These are phyloP conservation scores for Massariosphaeria phaeospora DNA, from an alignment of 495 filamentous ascomycete genomes.

Conservation along the genomic window DNA sequence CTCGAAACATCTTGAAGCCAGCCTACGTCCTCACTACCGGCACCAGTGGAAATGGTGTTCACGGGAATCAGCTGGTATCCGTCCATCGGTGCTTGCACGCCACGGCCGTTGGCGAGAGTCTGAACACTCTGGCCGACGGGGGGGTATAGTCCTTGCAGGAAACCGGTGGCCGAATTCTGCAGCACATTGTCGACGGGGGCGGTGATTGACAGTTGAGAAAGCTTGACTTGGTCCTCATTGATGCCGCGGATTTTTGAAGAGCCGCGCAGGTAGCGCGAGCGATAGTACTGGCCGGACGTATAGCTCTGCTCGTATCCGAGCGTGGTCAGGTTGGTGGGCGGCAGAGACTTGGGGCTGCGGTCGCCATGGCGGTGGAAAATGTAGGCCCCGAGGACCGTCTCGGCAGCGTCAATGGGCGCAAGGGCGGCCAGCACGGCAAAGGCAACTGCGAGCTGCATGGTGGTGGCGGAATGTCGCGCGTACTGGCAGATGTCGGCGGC, in stretches of 20 bases:
- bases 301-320: slow-evolving; percentile 60
- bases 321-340: slow-evolving; percentile 53
- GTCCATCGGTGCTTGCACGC: slow-evolving; percentile 50
- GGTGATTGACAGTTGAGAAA: slow-evolving; percentile 54
- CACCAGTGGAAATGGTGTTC: slow-evolving; percentile 40
- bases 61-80: slow-evolving; percentile 62
- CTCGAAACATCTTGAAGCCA: slow-evolving; percentile 57
- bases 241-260: slow-evolving; percentile 56
- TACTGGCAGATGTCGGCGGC: too few species aligned
- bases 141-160: slow-evolving; percentile 61
- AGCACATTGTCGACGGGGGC: slow-evolving; percentile 42
- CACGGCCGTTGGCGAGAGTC: slow-evolving; percentile 51
- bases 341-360: slow-evolving; percentile 52
- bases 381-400: slow-evolving; percentile 59
- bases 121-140: slow-evolving; percentile 47
- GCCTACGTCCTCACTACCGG: slow-evolving; percentile 50
- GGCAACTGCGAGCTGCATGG: slow-evolving; percentile 7
- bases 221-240: slow-evolving; percentile 51
- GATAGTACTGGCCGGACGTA: slow-evolving; percentile 57
- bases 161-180: slow-evolving; percentile 42
- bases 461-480: too few species aligned
- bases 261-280: slow-evolving; percentile 51
- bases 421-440: slow-evolving; percentile 23
- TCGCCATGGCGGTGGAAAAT: slow-evolving; percentile 64
- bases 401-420: slow-evolving; percentile 45